Evolutionary conservation across 1,139 yeast species (phyloP), one percentile per base, ranked within the genome.

Genomic region (Candida sp.): DNA sequence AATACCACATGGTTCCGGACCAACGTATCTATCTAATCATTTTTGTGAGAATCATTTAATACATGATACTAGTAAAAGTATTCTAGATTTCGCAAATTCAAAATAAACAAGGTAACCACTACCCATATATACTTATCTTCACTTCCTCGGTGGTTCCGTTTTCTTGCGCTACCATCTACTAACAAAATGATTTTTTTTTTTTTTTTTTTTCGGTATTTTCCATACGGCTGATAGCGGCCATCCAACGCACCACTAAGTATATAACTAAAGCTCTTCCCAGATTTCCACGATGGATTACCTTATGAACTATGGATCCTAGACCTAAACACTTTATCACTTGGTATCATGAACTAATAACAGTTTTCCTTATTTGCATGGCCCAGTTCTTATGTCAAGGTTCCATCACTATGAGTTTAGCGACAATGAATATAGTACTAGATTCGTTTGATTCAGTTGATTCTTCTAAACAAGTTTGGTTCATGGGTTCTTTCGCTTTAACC

Each of bases 401-500:
- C 35, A 62, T 70, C 37, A 62, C 74, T 35, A 66, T 70, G 71
- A 59, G 70, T 1, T 55, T 71, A 29, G 62, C 70, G 42, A 64
- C 73, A 2, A 68, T 70, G 75, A 70, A 70, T 46, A 55, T 64
- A 7, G 60, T 70, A 1, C 46, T 66, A 23, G 57, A 61, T 15
- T 60, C 68, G 3, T 68, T 70, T 44, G 50, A 53, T 4, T 38
- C 41, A 2, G 49, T 56, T 15, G 51, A 54, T 11, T 40, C 54
- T n/a, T 51, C 69, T 2, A 54, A 57, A 22, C 57, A 72, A 47
- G 71, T 76, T 2, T 79, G 84, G 84, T 72, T 77, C 42, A 71
- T 77, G 77, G 81, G 82, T 3, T 73, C 82, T 0, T 78, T 74
- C 52, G 80, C 84, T 0, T 57, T 79, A 41, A 76, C 81, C 0